These are phyloP conservation scores for Nemania sp. DNA, from an alignment of 2,329 filamentous ascomycete species.

Conservation along the genomic window DNA sequence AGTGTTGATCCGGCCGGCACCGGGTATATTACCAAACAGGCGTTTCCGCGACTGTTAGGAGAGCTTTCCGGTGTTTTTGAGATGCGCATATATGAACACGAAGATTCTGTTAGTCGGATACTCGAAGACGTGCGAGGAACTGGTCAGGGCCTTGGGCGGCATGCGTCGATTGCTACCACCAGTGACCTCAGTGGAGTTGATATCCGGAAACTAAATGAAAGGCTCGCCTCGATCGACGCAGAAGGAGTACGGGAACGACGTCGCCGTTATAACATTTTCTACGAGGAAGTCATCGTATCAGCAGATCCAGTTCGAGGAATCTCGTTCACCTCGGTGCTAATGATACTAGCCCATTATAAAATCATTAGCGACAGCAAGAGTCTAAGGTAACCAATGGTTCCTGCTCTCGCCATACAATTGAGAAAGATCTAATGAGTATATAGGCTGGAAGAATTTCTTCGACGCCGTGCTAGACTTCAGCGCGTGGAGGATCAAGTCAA, in stretches of 20 bases:
- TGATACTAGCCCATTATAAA: constrained; percentile 98
- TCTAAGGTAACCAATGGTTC: constrained; percentile 62
- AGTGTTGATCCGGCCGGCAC: constrained; percentile 90
- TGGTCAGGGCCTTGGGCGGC: constrained; percentile 51
- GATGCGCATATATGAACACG: constrained; percentile 93
- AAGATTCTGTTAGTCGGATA: constrained; percentile 84
- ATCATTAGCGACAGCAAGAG: constrained; percentile 98
- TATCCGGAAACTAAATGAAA: constrained; percentile 71
- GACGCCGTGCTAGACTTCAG: constrained; percentile 85
- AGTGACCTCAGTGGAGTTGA: constrained; percentile 66
- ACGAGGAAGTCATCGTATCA: constrained; percentile 92
- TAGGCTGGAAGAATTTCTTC: constrained; percentile 90
- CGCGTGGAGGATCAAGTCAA: constrained; percentile 94
- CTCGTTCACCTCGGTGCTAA: constrained; percentile 86
- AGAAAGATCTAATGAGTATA: not conserved
- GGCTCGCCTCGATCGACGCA: constrained; percentile 74
- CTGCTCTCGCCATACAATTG: not conserved
- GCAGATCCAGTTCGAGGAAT: constrained; percentile 89
- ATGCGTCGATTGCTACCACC: constrained; percentile 56
- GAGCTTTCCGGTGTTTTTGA: constrained; percentile 95
- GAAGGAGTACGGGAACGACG: constrained; percentile 74
- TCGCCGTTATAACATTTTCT: constrained; percentile 88
- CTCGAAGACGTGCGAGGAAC: constrained; percentile 78
- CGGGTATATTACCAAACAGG: constrained; percentile 87
- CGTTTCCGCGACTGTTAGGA: constrained; percentile 84